Conservation (phyloP, 495 filamentous ascomycete species). For the Talaromyces nanjingensis region DNA sequence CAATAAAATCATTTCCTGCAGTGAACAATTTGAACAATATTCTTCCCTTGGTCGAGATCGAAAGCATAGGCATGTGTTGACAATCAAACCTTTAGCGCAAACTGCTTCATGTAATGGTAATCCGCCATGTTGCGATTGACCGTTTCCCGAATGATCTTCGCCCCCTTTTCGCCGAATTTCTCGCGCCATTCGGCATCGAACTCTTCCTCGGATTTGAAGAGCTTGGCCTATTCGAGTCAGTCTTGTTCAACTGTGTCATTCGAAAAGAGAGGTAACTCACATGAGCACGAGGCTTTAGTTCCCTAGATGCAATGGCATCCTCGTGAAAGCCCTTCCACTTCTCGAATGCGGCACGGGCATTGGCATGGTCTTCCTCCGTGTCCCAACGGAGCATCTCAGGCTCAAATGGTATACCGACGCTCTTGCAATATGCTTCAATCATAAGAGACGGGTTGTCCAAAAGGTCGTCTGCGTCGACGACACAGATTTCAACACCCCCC, state of each 20-base stretch:
- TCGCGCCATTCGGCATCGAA: slow-evolving; percentile 73
- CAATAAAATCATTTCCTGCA: neutral
- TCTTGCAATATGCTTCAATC: slow-evolving; percentile 70
- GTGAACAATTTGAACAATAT: neutral
- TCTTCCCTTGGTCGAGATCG: too few species aligned
- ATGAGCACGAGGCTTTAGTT: slow-evolving; percentile 60
- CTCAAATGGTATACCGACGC: slow-evolving; percentile 64
- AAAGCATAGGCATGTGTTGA: neutral
- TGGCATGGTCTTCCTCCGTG: slow-evolving; percentile 55
- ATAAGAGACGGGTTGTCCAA: slow-evolving; percentile 71
- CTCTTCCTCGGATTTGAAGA: slow-evolving; percentile 55
- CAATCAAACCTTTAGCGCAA: slow-evolving; percentile 60
- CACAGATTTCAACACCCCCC: slow-evolving; percentile 56
- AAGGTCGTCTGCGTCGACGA: slow-evolving; percentile 93
- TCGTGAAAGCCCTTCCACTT: slow-evolving; percentile 98
- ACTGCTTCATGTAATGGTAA: slow-evolving; percentile 88
- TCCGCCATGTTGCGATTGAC: slow-evolving; percentile 75
- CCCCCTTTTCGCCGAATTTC: slow-evolving; percentile 74
- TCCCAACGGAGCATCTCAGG: slow-evolving; percentile 79
- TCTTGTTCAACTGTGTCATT: neutral
- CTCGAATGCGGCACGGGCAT: slow-evolving; percentile 67
- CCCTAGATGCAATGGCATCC: slow-evolving; percentile 75
- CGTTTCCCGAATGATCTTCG: slow-evolving; percentile 65
- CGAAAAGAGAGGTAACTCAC: slow-evolving; percentile 45
- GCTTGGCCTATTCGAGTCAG: slow-evolving; percentile 40